phyloP scores from a whole-genome alignment of 2,329 filamentous ascomycete genomes.

The Macrophomina pseudophaseolina region DNA sequence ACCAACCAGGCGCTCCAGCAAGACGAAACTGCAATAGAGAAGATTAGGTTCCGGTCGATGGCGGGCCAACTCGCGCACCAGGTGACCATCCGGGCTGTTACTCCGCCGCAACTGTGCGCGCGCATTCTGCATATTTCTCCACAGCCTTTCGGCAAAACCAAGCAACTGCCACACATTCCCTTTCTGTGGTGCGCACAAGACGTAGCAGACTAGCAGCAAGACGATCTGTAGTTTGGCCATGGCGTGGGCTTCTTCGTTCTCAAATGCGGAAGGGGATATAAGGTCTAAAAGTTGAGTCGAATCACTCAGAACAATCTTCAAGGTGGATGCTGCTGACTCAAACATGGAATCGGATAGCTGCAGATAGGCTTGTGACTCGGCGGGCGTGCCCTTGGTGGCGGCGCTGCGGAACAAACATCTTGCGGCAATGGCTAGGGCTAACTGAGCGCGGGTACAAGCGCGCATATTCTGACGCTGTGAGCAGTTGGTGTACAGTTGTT shows the following conservation, averaged over 20 bases:
- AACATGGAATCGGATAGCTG: conserved; percentile 24
- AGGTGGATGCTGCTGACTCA: conserved; percentile 8
- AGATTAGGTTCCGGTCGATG: conserved; percentile 13
- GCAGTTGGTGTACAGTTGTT: conserved; percentile 12
- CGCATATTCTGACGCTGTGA: conserved; percentile 19
- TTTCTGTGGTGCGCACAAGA: conserved; percentile 13
- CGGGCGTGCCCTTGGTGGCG: conserved; percentile 22
- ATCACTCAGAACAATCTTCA: conserved; percentile 16
- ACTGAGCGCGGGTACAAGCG: conserved; percentile 18
- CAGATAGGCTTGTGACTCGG: conserved; percentile 25
- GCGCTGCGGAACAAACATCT: conserved; percentile 24
- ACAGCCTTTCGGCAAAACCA: conserved; percentile 24
- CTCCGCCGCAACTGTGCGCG: conserved; percentile 21
- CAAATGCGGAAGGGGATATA: conserved; percentile 18
- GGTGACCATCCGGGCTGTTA: conserved; percentile 18
- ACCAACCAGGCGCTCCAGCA: conserved; percentile 19
- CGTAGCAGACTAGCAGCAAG: conserved; percentile 21
- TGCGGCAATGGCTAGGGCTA: conserved; percentile 12
- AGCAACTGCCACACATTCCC: conserved; percentile 27
- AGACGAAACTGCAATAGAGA: conserved; percentile 24
- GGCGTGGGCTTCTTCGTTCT: conserved; percentile 26
- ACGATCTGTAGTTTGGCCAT: conserved; percentile 27
- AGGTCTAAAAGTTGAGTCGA: conserved; percentile 17
- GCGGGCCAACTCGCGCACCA: conserved; percentile 13
- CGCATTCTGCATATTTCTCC: conserved; percentile 25